These are phyloP conservation scores for Austropuccinia psidii DNA, from an alignment of 1,284 basidiomycete genomes.

Conservation along the genomic window DNA sequence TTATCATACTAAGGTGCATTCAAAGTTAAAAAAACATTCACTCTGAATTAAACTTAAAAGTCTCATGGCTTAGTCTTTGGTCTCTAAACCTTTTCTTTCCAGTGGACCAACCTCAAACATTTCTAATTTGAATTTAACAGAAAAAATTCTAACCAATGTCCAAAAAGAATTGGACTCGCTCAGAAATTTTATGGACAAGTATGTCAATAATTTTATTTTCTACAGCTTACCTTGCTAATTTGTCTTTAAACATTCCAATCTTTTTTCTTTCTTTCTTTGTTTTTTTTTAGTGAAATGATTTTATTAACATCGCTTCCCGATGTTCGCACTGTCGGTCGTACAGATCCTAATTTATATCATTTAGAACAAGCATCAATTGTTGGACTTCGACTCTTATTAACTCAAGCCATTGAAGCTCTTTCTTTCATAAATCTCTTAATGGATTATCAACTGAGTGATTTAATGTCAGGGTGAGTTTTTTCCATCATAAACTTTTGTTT, in stretches of 20 bases:
- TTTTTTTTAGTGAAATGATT: slow-evolving; percentile 32
- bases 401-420: slow-evolving; percentile 78
- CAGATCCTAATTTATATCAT: slow-evolving; percentile 45
- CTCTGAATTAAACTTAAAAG: slow-evolving; percentile 36
- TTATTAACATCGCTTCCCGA: slow-evolving; percentile 37
- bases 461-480: slow-evolving; percentile 63
- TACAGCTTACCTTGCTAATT: background rate
- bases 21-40: slow-evolving; percentile 4
- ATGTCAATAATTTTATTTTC: background rate
- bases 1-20: slow-evolving; percentile 59
- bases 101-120: background rate
- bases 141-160: slow-evolving; percentile 10
- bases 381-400: slow-evolving; percentile 64
- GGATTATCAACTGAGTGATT: slow-evolving; percentile 81
- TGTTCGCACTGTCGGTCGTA: slow-evolving; percentile 26
- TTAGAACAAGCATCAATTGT: slow-evolving; percentile 71
- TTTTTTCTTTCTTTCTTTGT: background rate
- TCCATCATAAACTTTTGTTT: background rate
- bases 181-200: slow-evolving; percentile 32
- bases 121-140: slow-evolving; percentile 54
- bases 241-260: background rate
- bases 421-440: slow-evolving; percentile 84
- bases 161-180: slow-evolving; percentile 24
- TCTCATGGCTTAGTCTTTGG: background rate
- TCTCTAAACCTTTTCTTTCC: slow-evolving; percentile 2